Base-by-base conservation (phyloP, 306 rosid genomes). In the Dryas alaskensis region DNA sequence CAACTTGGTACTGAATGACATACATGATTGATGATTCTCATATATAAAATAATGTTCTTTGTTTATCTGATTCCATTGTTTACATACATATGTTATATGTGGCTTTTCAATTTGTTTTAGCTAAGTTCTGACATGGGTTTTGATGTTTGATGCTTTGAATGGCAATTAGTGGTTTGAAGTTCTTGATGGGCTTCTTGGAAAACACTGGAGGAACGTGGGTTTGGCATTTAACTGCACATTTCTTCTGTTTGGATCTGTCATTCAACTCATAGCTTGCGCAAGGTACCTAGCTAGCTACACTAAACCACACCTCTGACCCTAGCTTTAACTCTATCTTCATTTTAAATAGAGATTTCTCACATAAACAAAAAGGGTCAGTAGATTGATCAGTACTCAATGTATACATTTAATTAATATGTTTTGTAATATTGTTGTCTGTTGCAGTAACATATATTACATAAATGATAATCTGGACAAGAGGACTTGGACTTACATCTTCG, bases 181-280 rank as follows among this genome's bases (percentile, higher is more conserved):
- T 80, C 99, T 94, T 82, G 99, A 94, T 75, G 99, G 99, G 0
- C 91, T 94, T 47, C 91, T 94, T 0, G 99, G 99, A n/a, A 94
- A 89, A 39, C 87, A 94, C 60, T 94, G 99, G 99, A 90, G 99
- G 84, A 94, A 94, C 87, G 95, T 87, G 84, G 99, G 99, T 42
- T 84, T 94, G 89, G 99, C 93, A 10, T 94, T 94, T 75, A 94
- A 94, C 80, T 94, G 99, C 89, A 94, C 97, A 51, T 94, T 94
- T 81, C 99, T 94, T 87, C 83, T 94, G 80, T 94, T 94, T 89
- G 99, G 99, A 86, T 94, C 99, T 86, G 97, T 94, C 64, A 94
- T 94, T 81, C 99, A 94, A 67, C 92, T 94, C 37, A 94, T 94
- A 51, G 99, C 99, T 81, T 94, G 99, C 88, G 99, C 99, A 48